phyloP scores from a whole-genome alignment of 2,329 filamentous ascomycete species.

The Penicillium capsulatum region DNA sequence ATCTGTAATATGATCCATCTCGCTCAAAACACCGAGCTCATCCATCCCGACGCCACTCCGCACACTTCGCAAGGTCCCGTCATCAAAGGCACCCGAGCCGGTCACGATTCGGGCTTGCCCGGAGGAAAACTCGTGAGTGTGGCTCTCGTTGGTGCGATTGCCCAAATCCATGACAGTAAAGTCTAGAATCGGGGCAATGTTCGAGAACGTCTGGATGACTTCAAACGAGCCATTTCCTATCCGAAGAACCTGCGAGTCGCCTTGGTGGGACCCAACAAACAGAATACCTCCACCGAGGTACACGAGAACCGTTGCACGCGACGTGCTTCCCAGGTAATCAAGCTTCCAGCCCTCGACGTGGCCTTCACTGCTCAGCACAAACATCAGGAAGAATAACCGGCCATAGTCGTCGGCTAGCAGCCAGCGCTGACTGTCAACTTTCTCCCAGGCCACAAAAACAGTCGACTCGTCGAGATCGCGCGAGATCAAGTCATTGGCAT shows the following conservation, averaged over 20 bases:
- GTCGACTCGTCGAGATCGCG: conserved; percentile 67
- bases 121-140: conserved; percentile 87
- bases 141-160: conserved; percentile 70
- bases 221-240: conserved; percentile 60
- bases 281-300: conserved; percentile 65
- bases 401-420: conserved; percentile 93
- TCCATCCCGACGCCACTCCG: conserved; percentile 91
- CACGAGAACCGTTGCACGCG: conserved; percentile 71
- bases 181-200: conserved; percentile 87
- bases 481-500: conserved; percentile 63
- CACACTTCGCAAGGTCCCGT: conserved; percentile 84
- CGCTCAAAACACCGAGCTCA: conserved; percentile 74
- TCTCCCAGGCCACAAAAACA: conserved; percentile 88
- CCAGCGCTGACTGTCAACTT: conserved; percentile 75
- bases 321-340: conserved; percentile 62
- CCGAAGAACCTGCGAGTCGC: conserved; percentile 78
- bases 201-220: conserved; percentile 70
- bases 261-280: conserved; percentile 88
- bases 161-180: conserved; percentile 97
- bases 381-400: conserved; percentile 74
- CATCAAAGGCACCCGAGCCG: conserved; percentile 82
- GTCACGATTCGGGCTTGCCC: conserved; percentile 92
- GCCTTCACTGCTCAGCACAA: conserved; percentile 60
- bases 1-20: conserved; percentile 68
- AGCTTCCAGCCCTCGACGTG: conserved; percentile 71